Evolutionary conservation across 208 protist genomes (phyloP), one percentile per base, ranked within the genome.

Genomic region (Trypanosomatidae sp.): DNA sequence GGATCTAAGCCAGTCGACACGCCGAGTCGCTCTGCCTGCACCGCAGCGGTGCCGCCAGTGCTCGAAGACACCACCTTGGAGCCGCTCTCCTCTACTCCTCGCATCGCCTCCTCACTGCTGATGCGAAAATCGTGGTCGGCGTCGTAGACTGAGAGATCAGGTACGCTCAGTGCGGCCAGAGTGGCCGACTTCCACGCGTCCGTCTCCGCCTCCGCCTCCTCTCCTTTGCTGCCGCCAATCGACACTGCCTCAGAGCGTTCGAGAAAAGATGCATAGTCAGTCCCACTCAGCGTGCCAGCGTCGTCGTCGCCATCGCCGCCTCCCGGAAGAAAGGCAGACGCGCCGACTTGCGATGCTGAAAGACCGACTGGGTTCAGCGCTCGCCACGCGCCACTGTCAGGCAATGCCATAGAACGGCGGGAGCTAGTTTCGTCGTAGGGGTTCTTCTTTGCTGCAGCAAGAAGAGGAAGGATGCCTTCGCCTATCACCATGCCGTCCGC

Each of bases 71-170:
- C 41, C 22, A 3, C 64, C 44, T 52, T 68, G 25, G 44, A 36
- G 41, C 64, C 39, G 28, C 53, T 10, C 9, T 46, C 15, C 44
- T 10, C 44, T 33, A 41, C 55, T 69, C 80, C 73, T 25, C 59
- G 69, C 56, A 92, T 62, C 59, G 85, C 85, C 13, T 89, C 84
- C 50, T 78, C 84, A 47, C 85, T 92, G 66, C 67, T 69, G 69
- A 93, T 90, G 55, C 92, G 90, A 25, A 86, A 77, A 73, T 94
- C 90, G 67, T 82, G 69, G 59, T 91, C 85, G 17, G 62, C 77
- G 72, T 86, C 78, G 74, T 96, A 96, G 19, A 87, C 77, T n/a
- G 89, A 87, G 17, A 94, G 81, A 74, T 96, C 82, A 2, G 91
- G 91, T 52, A 79, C 65, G 44, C 80, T 83, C 36, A 93, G 73